Evolutionary conservation across 208 protist species (phyloP).

Genomic region (Herpetomonas muscarum): DNA sequence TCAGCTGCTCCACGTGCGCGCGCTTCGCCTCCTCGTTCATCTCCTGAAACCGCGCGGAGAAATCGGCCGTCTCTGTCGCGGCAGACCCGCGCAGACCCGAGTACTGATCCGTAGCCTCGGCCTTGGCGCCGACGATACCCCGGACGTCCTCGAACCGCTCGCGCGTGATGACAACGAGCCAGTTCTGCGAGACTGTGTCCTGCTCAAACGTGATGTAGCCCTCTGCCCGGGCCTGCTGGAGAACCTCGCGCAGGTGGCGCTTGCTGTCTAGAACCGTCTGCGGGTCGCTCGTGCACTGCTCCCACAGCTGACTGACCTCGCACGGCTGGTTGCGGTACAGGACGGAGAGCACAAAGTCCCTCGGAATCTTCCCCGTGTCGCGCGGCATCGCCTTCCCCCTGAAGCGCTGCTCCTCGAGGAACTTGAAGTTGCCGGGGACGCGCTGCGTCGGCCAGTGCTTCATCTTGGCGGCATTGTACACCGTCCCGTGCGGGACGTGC

Average conservation of each 20-base stretch:
- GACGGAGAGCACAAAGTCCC: slow-evolving; percentile 84
- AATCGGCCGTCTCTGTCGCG: slow-evolving; percentile 60
- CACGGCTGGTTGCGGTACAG: slow-evolving; percentile 89
- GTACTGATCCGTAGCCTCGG: slow-evolving; percentile 36
- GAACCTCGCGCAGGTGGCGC: slow-evolving; percentile 83
- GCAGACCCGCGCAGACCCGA: slow-evolving; percentile 47
- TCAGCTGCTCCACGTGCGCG: slow-evolving; percentile 55
- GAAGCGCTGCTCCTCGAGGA: slow-evolving; percentile 76
- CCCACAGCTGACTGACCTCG: slow-evolving; percentile 79
- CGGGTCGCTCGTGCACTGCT: slow-evolving; percentile 71
- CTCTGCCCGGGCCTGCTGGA: slow-evolving; percentile 82
- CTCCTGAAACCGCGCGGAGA: slow-evolving; percentile 49
- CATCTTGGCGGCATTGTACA: slow-evolving; percentile 76
- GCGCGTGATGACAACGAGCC: slow-evolving; percentile 73
- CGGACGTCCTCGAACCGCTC: slow-evolving; percentile 87
- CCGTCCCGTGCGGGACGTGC: slow-evolving; percentile 50
- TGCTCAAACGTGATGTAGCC: slow-evolving; percentile 86
- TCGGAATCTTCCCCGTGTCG: slow-evolving; percentile 79
- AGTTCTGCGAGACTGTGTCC: slow-evolving; percentile 55
- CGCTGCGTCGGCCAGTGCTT: slow-evolving; percentile 75
- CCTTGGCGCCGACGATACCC: slow-evolving; percentile 42
- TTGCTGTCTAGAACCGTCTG: slow-evolving; percentile 89
- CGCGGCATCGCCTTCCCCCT: slow-evolving; percentile 71
- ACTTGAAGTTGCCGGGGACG: slow-evolving; percentile 75
- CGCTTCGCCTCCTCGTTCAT: slow-evolving; percentile 69